phyloP scores from a whole-genome alignment of 169 alveolate genomes.

The Cryptosporidium meleagridis region DNA sequence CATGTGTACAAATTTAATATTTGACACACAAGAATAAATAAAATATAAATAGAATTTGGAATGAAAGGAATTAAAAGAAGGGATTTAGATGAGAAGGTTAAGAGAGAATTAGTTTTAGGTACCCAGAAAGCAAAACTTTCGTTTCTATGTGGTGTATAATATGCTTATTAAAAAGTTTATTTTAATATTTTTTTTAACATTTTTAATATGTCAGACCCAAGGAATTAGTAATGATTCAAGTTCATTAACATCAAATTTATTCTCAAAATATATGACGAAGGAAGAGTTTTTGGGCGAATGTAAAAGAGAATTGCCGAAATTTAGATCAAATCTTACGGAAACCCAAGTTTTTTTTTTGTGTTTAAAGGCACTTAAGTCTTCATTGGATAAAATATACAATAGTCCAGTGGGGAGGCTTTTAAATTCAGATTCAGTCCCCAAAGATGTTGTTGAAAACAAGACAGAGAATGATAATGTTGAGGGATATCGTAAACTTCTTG shows the following conservation, averaged over 20 bases:
- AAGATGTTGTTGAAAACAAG: neutral
- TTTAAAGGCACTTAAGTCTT: constrained; percentile 29
- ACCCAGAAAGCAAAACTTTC: neutral
- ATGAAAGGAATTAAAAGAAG: neutral
- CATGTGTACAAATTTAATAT: neutral
- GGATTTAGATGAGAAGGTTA: neutral
- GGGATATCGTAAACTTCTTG: constrained; percentile 37
- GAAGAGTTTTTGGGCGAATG: constrained; percentile 64
- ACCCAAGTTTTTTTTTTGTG: constrained; percentile 36
- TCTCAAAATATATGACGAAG: constrained; percentile 56
- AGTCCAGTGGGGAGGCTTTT: constrained; percentile 13
- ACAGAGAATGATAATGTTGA: neutral
- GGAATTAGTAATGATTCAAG: neutral
- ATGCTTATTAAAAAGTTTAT: neutral
- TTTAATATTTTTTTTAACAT: neutral
- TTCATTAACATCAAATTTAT: constrained; percentile 41
- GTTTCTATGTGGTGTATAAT: constrained; percentile 44
- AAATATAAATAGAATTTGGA: neutral
- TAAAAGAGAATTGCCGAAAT: constrained; percentile 20
- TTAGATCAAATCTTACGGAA: constrained; percentile 31
- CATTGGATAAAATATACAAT: constrained; percentile 10
- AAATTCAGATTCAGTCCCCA: constrained; percentile 30
- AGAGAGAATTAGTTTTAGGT: neutral
- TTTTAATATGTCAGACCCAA: neutral
- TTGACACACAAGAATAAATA: neutral